These are phyloP conservation scores for Mycena rebaudengoi DNA, from an alignment of 768 basidiomycete species.

Conservation along the genomic window DNA sequence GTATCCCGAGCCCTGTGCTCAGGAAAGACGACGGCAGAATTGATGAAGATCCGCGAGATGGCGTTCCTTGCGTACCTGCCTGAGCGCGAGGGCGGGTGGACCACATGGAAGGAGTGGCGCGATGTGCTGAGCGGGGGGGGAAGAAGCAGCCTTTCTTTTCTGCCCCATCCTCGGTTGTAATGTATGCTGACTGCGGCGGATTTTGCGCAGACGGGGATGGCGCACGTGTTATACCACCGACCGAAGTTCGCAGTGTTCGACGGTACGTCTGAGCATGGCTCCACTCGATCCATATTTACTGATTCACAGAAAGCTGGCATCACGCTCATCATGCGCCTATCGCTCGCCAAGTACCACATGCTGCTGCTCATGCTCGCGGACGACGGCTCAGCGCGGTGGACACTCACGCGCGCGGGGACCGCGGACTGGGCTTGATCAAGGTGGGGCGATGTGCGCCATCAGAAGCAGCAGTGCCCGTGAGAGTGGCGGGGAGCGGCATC, in stretches of 20 bases:
- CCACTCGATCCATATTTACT: slow-evolving; percentile 1
- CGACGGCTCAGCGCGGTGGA: slow-evolving; percentile 76
- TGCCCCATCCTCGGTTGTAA: background rate
- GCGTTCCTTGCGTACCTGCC: slow-evolving; percentile 89
- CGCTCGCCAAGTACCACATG: slow-evolving; percentile 88
- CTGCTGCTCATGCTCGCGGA: slow-evolving; percentile 84
- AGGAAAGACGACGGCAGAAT: slow-evolving; percentile 70
- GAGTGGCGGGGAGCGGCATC: no score
- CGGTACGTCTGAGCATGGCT: slow-evolving; percentile 56
- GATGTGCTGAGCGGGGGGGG: slow-evolving; percentile 95
- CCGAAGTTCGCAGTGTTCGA: slow-evolving; percentile 88
- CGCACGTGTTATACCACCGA: slow-evolving; percentile 89
- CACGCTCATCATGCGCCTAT: slow-evolving; percentile 85
- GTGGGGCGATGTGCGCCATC: no score
- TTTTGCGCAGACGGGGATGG: slow-evolving; percentile 86
- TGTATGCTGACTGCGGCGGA: slow-evolving; percentile 14
- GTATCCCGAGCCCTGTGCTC: slow-evolving; percentile 73
- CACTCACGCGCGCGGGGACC: slow-evolving; percentile 73
- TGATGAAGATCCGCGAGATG: slow-evolving; percentile 79
- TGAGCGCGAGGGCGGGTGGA: slow-evolving; percentile 88
- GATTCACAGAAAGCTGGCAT: slow-evolving; percentile 88
- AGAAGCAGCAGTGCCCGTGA: no score
- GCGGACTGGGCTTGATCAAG: no score
- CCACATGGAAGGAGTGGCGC: slow-evolving; percentile 92
- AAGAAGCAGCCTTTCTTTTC: slow-evolving; percentile 86